Evolutionary conservation across 345 rosid species (phyloP).

Genomic region (Syzygium aromaticum): DNA sequence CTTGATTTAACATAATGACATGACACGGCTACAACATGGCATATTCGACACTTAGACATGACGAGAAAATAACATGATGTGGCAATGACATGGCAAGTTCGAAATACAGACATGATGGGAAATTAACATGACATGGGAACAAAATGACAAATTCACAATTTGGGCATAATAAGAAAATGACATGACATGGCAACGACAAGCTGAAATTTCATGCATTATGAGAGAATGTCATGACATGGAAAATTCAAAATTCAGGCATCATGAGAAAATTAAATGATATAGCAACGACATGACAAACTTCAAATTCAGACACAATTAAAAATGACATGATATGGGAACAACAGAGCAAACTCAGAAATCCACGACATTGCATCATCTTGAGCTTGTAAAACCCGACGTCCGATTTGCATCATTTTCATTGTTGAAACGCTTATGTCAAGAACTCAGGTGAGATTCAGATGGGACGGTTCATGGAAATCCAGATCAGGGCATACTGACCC

Average conservation of each 20-base stretch:
- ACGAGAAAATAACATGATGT: not conserved
- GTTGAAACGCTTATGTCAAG: not conserved
- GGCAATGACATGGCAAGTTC: not conserved
- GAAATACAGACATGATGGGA: not conserved
- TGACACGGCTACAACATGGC: not conserved
- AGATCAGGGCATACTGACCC: not conserved
- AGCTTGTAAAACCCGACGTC: not conserved
- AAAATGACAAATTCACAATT: not conserved
- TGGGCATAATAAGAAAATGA: not conserved
- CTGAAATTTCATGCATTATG: not conserved
- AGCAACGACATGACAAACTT: not conserved
- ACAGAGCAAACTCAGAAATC: not conserved
- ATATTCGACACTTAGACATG: not conserved
- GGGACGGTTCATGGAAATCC: not conserved
- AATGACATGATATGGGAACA: not conserved
- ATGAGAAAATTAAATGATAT: not conserved
- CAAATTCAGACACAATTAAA: not conserved
- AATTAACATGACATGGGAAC: not conserved
- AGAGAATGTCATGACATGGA: not conserved
- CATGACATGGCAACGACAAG: not conserved
- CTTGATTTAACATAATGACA: not conserved
- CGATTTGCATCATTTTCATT: not conserved
- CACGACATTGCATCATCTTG: not conserved
- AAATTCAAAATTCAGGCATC: not conserved
- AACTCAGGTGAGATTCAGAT: not conserved